phyloP scores from a whole-genome alignment of 1,284 basidiomycete genomes.

The Exobasidium cylindrosporum region DNA sequence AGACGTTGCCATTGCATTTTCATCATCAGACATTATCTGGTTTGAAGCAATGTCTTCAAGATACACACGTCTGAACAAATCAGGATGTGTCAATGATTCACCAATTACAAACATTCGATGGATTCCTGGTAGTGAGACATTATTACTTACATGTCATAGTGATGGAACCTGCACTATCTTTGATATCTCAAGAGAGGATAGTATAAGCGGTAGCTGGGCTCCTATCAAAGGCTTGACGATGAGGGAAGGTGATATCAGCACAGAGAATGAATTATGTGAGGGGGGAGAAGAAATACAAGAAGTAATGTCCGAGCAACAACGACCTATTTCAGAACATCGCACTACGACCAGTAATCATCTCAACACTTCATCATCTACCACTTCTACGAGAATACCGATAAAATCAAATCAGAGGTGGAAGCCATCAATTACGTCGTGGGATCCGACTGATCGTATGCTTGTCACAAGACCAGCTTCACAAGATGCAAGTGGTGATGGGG shows the following conservation, averaged over 20 bases:
- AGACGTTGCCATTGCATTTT: conserved; percentile 89
- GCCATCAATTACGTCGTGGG: not conserved
- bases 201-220: conserved; percentile 44
- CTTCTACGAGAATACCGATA: not conserved
- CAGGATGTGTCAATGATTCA: conserved; percentile 74
- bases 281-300: conserved; percentile 8
- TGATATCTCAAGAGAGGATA: conserved; percentile 84
- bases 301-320: not conserved
- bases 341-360: not conserved
- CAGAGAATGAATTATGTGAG: not conserved
- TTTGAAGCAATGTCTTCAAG: conserved; percentile 76
- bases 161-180: conserved; percentile 84
- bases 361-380: not conserved
- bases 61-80: conserved; percentile 87
- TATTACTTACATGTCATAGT: conserved; percentile 85
- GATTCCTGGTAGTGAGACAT: conserved; percentile 69
- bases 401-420: not conserved
- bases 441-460: conserved; percentile 1
- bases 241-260: not conserved
- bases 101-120: conserved; percentile 81
- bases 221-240: not conserved
- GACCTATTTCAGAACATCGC: not conserved
- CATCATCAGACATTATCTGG: conserved; percentile 77
- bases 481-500: not conserved
- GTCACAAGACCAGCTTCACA: conserved; percentile 13